These are phyloP conservation scores for Echeveria elegans DNA, from an alignment of 164 flowering plant genomes.

Conservation along the genomic window DNA sequence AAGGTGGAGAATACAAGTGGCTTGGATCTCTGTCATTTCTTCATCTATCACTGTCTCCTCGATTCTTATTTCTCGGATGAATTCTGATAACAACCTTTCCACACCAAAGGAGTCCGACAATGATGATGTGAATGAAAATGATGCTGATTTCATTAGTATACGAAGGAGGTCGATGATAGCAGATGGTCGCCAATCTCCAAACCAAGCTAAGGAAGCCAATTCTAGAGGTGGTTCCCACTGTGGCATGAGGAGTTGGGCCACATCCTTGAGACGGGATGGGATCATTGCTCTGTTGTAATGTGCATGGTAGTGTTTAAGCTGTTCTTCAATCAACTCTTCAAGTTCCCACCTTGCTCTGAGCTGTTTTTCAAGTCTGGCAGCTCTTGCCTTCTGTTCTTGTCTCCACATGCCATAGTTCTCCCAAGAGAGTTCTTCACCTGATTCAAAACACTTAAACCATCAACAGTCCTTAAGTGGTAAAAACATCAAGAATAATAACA, in stretches of 20 bases:
- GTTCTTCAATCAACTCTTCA: conserved; percentile 51
- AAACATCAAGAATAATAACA: too few species aligned
- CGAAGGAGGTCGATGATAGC: conserved; percentile 41
- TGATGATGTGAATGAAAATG: conserved; percentile 15
- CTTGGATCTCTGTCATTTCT: conserved; percentile 69
- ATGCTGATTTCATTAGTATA: conserved; percentile 18
- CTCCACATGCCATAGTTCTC: conserved; percentile 33
- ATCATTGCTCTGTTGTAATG: conserved; percentile 30
- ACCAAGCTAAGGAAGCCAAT: conserved; percentile 51
- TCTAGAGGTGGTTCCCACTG: conserved; percentile 45
- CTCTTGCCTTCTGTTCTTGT: conserved; percentile 44
- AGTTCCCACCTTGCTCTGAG: conserved; percentile 40
- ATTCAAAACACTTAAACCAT: too few species aligned
- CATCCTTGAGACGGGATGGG: conserved; percentile 32
- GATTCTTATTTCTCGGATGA: conserved; percentile 46
- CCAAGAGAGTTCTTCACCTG: conserved; percentile 26
- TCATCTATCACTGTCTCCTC: conserved; percentile 72
- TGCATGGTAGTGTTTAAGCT: conserved; percentile 31
- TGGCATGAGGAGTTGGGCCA: conserved; percentile 54
- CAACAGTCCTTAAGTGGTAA: too few species aligned
- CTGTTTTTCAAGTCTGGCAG: conserved; percentile 45
- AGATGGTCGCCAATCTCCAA: conserved; percentile 86
- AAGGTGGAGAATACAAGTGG: conserved; percentile 55
- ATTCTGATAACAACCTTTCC: conserved; percentile 28
- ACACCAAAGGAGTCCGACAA: conserved; percentile 13